Base-by-base conservation (phyloP, 345 rosid genomes). In the Eucalyptus camaldulensis region DNA sequence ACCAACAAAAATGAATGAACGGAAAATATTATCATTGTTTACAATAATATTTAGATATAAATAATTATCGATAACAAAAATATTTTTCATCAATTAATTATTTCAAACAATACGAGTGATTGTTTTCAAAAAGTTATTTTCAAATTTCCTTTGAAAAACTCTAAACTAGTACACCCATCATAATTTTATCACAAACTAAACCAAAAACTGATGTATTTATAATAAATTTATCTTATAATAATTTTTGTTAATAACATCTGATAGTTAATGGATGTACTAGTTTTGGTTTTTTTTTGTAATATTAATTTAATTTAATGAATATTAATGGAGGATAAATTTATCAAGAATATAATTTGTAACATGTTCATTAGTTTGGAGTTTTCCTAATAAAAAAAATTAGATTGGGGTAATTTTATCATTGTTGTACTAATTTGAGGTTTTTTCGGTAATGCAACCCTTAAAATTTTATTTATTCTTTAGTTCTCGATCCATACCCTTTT, bases 21-120 rank as follows among this genome's bases (percentile, higher is more conserved):
- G 4, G 24, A 33, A 9, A 31, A 69, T 69, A 16, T 69, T 33
- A 8, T 69, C 22, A 33, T 17, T 69, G 4, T 33, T 33, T 4
- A 69, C 1, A 0, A 17, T 31, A 69, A 69, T 17, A 9, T 69
- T 40, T 31, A 4, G 10, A 33, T 69, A 31, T 25, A n/a, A n/a
- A 65, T 65, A 16, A 31, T 16, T 69, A 69, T 69, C 4, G 6
- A 16, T 69, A 8, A 8, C 10, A 8, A 31, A 67, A 31, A 33
- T 1, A 33, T 33, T 76, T 40, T 40, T 21, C 1, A 76, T 19
- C 2, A 2, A 37, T 4, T 21, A 76, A 6, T 40, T 37, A 21
- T 76, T 76, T 76, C 3, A 19, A 19, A 37, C 0, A 2, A 10
- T 37, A 37, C 2, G 9, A 16, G 0, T 0, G 1, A 69, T 33